These are phyloP conservation scores for Eimeria maxima DNA, from an alignment of 169 alveolate genomes.

Conservation along the genomic window DNA sequence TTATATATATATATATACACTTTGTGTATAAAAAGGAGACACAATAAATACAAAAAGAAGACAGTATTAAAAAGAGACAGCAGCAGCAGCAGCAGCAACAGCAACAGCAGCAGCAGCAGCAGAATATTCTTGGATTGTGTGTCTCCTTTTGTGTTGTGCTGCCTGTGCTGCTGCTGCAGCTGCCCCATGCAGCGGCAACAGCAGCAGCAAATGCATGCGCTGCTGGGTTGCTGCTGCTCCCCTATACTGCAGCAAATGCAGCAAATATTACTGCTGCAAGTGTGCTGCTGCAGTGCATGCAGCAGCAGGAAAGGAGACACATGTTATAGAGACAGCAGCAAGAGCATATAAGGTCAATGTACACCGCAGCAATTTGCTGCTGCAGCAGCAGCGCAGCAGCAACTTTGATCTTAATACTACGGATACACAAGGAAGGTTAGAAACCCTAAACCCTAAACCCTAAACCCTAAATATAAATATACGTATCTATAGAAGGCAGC, in stretches of 20 bases:
- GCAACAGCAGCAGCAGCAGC: too few species aligned
- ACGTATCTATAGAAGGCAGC: too few species aligned
- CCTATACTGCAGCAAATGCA: conserved; percentile 22
- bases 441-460: conserved; percentile 32
- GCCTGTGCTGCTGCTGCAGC: conserved; percentile 5
- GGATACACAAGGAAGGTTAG: not conserved
- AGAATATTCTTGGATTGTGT: too few species aligned
- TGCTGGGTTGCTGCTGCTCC: conserved; percentile 32
- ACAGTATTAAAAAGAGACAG: too few species aligned
- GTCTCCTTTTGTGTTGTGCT: not conserved
- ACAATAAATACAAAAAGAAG: too few species aligned
- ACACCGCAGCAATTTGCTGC: not conserved
- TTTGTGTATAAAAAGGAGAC: too few species aligned
- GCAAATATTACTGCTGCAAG: not conserved
- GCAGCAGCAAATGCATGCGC: conserved; percentile 41
- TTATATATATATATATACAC: too few species aligned
- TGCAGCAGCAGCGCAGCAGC: not conserved
- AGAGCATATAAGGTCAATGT: not conserved
- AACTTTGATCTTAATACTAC: not conserved
- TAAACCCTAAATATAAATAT: not conserved
- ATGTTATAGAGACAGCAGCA: not conserved
- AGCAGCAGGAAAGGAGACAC: not conserved
- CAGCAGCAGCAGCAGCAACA: too few species aligned
- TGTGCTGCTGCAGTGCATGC: conserved; percentile 9
- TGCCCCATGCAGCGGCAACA: not conserved